Evolutionary conservation across 1,139 yeast species (phyloP).

Genomic region (Pichia cactophila): DNA sequence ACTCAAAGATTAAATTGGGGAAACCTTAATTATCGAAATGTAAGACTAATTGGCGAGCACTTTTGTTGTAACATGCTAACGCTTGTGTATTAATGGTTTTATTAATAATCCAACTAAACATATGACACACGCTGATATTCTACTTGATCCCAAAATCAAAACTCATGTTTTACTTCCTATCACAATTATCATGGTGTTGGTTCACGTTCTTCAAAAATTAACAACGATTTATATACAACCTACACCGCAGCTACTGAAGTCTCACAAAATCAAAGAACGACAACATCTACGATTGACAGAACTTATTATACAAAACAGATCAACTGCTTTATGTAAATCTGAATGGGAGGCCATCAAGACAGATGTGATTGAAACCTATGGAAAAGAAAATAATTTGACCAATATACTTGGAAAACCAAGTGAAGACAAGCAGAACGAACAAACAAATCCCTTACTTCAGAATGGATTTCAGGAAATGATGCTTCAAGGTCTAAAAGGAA

Average conservation of each 20-base stretch:
- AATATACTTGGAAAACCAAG: slow-evolving; percentile 7
- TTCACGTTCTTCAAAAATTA: slow-evolving; percentile 70
- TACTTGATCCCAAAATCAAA: slow-evolving; percentile 74
- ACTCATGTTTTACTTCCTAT: slow-evolving; percentile 92
- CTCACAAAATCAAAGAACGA: slow-evolving; percentile 50
- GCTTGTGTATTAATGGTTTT: no score
- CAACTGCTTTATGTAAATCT: slow-evolving; percentile 10
- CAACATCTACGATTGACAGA: slow-evolving; percentile 45
- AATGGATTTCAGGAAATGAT: slow-evolving; percentile 68
- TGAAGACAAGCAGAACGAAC: slow-evolving; percentile 4
- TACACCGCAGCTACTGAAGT: slow-evolving; percentile 42
- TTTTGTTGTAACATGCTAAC: no score
- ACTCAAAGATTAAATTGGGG: neutral
- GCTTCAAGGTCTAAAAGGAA: slow-evolving; percentile 73
- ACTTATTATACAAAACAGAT: slow-evolving; percentile 4
- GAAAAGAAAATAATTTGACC: slow-evolving; percentile 24
- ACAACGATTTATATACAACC: slow-evolving; percentile 40
- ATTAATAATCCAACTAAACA: neutral
- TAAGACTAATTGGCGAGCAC: neutral
- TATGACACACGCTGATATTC: slow-evolving; percentile 31
- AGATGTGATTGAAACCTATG: slow-evolving; percentile 3
- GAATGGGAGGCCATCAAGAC: slow-evolving; percentile 11
- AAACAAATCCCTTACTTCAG: slow-evolving; percentile 57
- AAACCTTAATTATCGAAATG: no score
- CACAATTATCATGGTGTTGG: slow-evolving; percentile 80